A percentile compares a stretch with the other conserved stretches of the same genome.
Evolutionary conservation across 2,329 filamentous ascomycete species (phyloP).

Genomic region (Trichoderma aggressivum): DNA sequence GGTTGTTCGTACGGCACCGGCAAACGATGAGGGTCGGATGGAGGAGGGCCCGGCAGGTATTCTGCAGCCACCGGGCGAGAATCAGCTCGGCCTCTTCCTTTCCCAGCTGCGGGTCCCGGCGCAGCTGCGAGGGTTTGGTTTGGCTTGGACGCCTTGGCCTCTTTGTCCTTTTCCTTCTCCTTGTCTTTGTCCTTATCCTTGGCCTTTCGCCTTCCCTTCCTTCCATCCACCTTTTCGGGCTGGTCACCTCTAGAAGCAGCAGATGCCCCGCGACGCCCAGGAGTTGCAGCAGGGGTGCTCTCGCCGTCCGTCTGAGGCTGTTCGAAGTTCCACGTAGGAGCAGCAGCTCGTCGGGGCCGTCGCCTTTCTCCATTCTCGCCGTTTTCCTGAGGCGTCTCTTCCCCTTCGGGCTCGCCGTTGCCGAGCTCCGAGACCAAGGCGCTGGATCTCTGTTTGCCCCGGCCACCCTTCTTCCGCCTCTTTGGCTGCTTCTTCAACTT

Average conservation of each 20-base stretch:
- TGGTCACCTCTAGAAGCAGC: slow-evolving; percentile 40
- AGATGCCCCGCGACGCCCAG: slow-evolving; percentile 47
- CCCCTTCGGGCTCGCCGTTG: slow-evolving; percentile 54
- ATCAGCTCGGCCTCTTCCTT: slow-evolving; percentile 53
- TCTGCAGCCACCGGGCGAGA: slow-evolving; percentile 47
- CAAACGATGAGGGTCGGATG: slow-evolving; percentile 40
- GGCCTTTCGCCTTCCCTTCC: slow-evolving; percentile 38
- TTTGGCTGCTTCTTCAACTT: slow-evolving; percentile 65
- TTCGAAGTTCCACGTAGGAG: slow-evolving; percentile 69
- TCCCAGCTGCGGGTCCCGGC: slow-evolving; percentile 38
- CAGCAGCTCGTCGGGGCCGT: slow-evolving; percentile 61
- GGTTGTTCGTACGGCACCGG: slow-evolving; percentile 45
- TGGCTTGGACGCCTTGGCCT: slow-evolving; percentile 36
- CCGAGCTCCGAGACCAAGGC: slow-evolving; percentile 65
- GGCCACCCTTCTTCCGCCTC: slow-evolving; percentile 53
- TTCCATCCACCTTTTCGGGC: slow-evolving; percentile 45
- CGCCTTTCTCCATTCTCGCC: slow-evolving; percentile 59
- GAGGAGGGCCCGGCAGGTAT: slow-evolving; percentile 35
- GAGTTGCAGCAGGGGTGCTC: slow-evolving; percentile 56
- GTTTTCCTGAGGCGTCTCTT: slow-evolving; percentile 51
- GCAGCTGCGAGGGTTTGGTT: slow-evolving; percentile 47
- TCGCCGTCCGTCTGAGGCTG: slow-evolving; percentile 59
- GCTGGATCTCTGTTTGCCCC: slow-evolving; percentile 58
- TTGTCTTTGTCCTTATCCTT: slow-evolving; percentile 37
- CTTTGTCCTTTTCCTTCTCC: slow-evolving; percentile 20